phyloP scores from a whole-genome alignment of 2,329 filamentous ascomycete species.

The Keithomyces neogunnii region DNA sequence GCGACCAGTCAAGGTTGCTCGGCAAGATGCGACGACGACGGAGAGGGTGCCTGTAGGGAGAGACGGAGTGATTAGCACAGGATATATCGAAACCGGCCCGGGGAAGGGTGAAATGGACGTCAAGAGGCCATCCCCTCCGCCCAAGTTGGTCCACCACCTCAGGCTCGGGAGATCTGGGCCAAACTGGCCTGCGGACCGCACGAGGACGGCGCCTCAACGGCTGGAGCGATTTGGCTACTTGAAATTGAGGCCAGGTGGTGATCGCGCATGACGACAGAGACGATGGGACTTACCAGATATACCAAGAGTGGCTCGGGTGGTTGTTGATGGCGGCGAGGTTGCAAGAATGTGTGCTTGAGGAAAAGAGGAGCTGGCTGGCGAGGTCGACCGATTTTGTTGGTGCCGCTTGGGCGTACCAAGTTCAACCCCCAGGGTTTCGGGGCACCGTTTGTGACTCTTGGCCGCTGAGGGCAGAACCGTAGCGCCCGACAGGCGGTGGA shows the following conservation, averaged over 20 bases:
- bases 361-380: slow-evolving; percentile 33
- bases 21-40: background rate
- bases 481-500: no score
- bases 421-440: background rate
- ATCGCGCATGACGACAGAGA: slow-evolving; percentile 28
- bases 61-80: slow-evolving; percentile 2
- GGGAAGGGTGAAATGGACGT: slow-evolving; percentile 1
- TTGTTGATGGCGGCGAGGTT: slow-evolving; percentile 25
- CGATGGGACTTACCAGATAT: slow-evolving; percentile 29
- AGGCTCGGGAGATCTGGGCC: background rate
- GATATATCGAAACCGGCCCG: background rate
- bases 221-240: slow-evolving; percentile 13
- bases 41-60: background rate
- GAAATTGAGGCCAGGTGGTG: slow-evolving; percentile 18
- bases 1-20: slow-evolving; percentile 20
- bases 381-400: slow-evolving; percentile 34
- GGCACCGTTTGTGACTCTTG: no score
- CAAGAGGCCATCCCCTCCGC: background rate
- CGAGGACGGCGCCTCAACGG: slow-evolving; percentile 10
- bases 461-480: no score
- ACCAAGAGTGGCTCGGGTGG: slow-evolving; percentile 22
- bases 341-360: slow-evolving; percentile 33
- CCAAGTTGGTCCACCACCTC: background rate
- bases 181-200: background rate
- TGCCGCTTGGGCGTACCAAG: slow-evolving; percentile 7